Conservation (phyloP, 306 rosid species). For the Cicer bijugum region DNA sequence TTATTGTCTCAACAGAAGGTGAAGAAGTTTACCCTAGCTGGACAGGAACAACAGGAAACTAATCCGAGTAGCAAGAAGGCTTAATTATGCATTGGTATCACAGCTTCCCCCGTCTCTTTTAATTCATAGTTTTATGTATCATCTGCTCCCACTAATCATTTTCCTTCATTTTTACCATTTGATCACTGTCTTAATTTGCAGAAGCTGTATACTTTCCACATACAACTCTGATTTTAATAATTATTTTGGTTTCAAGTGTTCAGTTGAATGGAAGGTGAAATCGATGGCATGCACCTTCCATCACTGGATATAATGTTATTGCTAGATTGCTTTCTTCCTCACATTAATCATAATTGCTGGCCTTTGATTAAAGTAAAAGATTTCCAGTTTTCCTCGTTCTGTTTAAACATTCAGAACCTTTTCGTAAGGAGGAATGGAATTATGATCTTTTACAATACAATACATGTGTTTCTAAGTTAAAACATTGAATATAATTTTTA, state of each 20-base stretch:
- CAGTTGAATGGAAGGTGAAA: constrained; percentile 32
- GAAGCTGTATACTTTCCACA: constrained; percentile 28
- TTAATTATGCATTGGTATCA: constrained; percentile 46
- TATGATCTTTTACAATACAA: constrained; percentile 18
- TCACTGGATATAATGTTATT: not conserved
- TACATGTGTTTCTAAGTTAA: constrained; percentile 4
- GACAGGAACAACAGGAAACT: constrained; percentile 57
- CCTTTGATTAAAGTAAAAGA: not conserved
- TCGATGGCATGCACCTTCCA: constrained; percentile 15
- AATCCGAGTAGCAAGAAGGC: constrained; percentile 52
- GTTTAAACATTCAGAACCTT: constrained; percentile 2
- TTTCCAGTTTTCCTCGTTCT: constrained; percentile 11
- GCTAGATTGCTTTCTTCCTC: constrained; percentile 2
- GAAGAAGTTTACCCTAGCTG: constrained; percentile 76
- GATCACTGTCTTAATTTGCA: constrained; percentile 27
- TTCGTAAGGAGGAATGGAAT: constrained; percentile 27
- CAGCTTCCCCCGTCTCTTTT: not conserved
- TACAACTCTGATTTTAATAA: constrained; percentile 15
- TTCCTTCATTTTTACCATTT: constrained; percentile 8
- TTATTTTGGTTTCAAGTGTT: not conserved
- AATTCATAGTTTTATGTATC: constrained; percentile 1
- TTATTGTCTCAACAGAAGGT: constrained; percentile 70
- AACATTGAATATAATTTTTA: not conserved
- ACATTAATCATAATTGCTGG: constrained; percentile 5
- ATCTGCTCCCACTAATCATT: not conserved